Base-by-base conservation (phyloP, 805 yeast species). In the Metschnikowia proteae region DNA sequence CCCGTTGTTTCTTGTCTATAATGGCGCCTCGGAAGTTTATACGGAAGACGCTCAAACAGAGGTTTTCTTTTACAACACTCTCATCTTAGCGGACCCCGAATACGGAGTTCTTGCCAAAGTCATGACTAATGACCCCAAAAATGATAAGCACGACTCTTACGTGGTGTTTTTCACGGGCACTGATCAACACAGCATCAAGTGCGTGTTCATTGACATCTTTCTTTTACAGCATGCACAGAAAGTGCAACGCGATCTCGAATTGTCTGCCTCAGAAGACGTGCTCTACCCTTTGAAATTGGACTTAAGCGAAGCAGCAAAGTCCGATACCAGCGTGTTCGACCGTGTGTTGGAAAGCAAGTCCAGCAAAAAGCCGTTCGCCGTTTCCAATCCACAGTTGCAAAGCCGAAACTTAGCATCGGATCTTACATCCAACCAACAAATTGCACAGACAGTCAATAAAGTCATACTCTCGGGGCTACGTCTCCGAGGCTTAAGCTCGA, bases 391-490 rank as follows among this genome's bases (percentile, higher is more conserved):
- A 13, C 56, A 26, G n/a, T 38, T 47, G 25, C 47, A 42, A 29
- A 33, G 45, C 38, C 41, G 41, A 31, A 37, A 45, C 3, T 47
- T 50, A 38, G 41, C 49, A 4, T 44, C 58, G 23, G 59, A 64
- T 1, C 50, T 60, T 8, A 59, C 55, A 9, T 58, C 64, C 33
- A 55, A 57, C 25, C 72, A 66, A 27, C 72, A 71, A 43, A 57
- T 68, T 33, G 58, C 65, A 42, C 67, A 59, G 49, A 66, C 68
- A 10, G 56, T 71, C 26, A 64, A 59, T 46, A 66, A 68, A 49
- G 54, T 71, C 7, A 63, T 71, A 11, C 58, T 67, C n/a, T 69
- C 75, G 13, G 78, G 76, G 6, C 58, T 73, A 22, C 60, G 78
- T 46, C 63, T 73, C 10, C 61, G 78, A 36, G 77, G 76, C 5